Percentiles rank a stretch among this genome's conserved stretches.
Evolutionary conservation across 805 yeast species (phyloP).

Genomic region (Metschnikowia continentalis): DNA sequence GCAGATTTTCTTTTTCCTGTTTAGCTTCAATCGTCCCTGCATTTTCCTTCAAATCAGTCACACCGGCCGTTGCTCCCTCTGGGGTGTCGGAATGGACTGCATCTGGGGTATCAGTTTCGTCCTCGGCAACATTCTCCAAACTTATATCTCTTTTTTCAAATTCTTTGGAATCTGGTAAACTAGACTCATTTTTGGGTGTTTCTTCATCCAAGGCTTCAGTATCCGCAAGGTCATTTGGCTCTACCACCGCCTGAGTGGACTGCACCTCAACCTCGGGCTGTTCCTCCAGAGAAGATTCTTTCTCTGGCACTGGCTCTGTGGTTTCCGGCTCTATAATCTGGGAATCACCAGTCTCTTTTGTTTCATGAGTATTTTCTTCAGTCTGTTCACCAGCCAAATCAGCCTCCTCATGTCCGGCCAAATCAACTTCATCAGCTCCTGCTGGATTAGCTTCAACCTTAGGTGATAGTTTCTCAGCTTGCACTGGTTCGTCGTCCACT

Average conservation of each 20-base stretch:
- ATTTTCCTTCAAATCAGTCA: background rate
- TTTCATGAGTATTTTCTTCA: background rate
- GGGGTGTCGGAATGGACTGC: background rate
- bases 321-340: background rate
- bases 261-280: background rate
- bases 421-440: background rate
- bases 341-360: background rate
- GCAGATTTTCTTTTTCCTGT: constrained; percentile 14
- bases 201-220: constrained; percentile 13
- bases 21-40: background rate
- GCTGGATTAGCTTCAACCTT: background rate
- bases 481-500: background rate
- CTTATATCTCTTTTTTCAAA: background rate
- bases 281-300: background rate
- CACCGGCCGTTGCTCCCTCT: background rate
- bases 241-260: background rate
- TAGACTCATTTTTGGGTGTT: background rate
- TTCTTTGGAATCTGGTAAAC: background rate
- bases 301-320: constrained; percentile 5
- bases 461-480: background rate
- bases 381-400: background rate
- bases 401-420: background rate
- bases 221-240: background rate
- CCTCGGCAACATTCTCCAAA: constrained; percentile 2
- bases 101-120: background rate